Base-by-base conservation (phyloP, 257 asterid genomes). In the Nemophila menziesii region DNA sequence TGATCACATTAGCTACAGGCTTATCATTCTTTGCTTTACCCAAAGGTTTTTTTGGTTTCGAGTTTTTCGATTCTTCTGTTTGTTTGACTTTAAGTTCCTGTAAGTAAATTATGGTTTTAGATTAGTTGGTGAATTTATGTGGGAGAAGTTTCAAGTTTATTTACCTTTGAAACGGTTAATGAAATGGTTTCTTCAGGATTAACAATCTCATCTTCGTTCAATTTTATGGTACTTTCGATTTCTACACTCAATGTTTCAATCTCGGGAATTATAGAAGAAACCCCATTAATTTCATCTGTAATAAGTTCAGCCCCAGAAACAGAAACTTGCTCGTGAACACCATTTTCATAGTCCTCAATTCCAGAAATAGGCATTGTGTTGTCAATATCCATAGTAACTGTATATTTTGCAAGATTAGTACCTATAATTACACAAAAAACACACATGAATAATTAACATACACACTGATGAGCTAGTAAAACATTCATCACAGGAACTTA, bases 311-410 rank as follows among this genome's bases (percentile, higher is more conserved):
- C 64, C 22, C 48, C 48, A 0, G 29, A 6, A 1, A n/a, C 33
- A 22, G 39, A 18, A 39, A 44, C 55, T 33, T 44, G 61, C 34
- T 48, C 56, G 9, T 45, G 66, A 20, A 46, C 53, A 45, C 60
- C 69, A 45, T 60, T 52, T 49, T 55, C 69, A 60, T 18, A 24
- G 50, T 51, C 60, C 39, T 66, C 70, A n/a, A 58, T 68, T 39
- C 44, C 72, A 57, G 66, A 49, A 48, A 53, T 34, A 8, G 41
- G 50, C 49, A 49, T 41, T 27, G 21, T 52, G 37, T 40, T 50
- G 18, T 48, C 56, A 48, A 39, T 47, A 43, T 64, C 77, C 77
- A 69, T 69, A 49, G 9, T 40, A 47, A 33, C 23, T 53, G 55
- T 26, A 27, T 41, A 46, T 16, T 2, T 22, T n/a, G 43, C 11